Base-by-base conservation (phyloP, 2,329 filamentous ascomycete genomes). In the Hypoxylon rubiginosum region DNA sequence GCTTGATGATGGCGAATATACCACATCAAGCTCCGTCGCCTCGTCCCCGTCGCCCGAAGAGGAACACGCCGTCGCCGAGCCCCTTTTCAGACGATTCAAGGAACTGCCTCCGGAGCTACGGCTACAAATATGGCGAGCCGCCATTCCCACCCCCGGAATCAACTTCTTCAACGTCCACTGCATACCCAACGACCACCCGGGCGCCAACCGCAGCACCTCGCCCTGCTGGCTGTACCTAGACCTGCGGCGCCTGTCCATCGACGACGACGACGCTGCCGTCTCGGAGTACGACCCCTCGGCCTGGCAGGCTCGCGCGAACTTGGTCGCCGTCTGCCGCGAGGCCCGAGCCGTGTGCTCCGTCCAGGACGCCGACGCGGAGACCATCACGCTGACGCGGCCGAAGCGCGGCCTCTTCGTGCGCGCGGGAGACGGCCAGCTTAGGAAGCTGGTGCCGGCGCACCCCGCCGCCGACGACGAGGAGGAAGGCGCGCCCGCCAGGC, bases 91-190 rank as follows among this genome's bases (percentile, higher is more conserved):
- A 1, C 62, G 34, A 8, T 77, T 78, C 66, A 21, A 39, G 8
- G 30, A 64, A 8, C 72, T 78, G 7, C 76, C 76, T 0, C 69
- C 75, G 1, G 75, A 78, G 55, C 64, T 78, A 24, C 73, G 76
- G 1, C 68, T 73, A 28, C 63, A 73, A 30, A 75, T 77, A 51
- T 78, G 73, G 70, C 69, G 54, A 0, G 48, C 66, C 17, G 75
- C 75, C 11, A 49, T 76, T 3, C 72, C 74, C 0, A 55, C 58
- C 1, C 71, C 74, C 1, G 75, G 74, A 26, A 73, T 78, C 57
- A 78, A 77, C 67, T 77, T 77, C 69, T 78, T 78, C 73, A 78
- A 78, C 67, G 66, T 77, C 1, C 76, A 78, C 64, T 67, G 59
- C 58, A 73, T 77, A 63, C 76, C 76, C n/a, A 73, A 75, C 58